phyloP scores from a whole-genome alignment of 306 rosid species.

The Begonia loranthoides region DNA sequence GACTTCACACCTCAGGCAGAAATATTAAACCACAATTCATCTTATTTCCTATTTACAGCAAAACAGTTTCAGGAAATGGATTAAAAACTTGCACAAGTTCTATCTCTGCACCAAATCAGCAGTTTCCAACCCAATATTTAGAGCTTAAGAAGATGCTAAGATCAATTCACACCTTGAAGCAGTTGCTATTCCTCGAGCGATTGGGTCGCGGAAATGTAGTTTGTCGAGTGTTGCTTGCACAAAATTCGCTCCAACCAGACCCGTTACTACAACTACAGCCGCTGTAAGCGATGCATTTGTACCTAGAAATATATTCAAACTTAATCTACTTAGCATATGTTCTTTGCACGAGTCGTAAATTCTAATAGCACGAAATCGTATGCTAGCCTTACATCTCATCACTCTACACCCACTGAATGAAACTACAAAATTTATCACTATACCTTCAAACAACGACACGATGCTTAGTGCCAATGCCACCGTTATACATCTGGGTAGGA shows the following conservation, averaged over 20 bases:
- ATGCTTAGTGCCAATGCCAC: conserved; percentile 96
- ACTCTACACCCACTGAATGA: too few relatives aligned
- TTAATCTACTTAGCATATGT: background rate
- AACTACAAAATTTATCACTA: background rate
- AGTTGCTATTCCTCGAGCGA: conserved; percentile 94
- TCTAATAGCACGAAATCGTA: too few relatives aligned
- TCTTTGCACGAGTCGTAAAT: background rate
- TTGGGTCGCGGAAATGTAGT: conserved; percentile 69
- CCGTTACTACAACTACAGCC: conserved; percentile 85
- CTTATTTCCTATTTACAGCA: too few relatives aligned
- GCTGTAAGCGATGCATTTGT: conserved; percentile 87
- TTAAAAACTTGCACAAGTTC: too few relatives aligned
- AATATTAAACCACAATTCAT: too few relatives aligned
- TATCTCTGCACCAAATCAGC: too few relatives aligned
- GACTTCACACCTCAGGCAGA: background rate
- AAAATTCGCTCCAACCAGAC: conserved; percentile 90
- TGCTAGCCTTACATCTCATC: too few relatives aligned
- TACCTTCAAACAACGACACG: conserved; percentile 88
- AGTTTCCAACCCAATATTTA: too few relatives aligned
- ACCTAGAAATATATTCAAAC: conserved; percentile 30
- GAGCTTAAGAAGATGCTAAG: background rate
- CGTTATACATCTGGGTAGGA: conserved; percentile 89
- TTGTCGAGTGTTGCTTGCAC: conserved; percentile 76
- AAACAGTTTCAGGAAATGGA: too few relatives aligned
- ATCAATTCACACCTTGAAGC: conserved; percentile 66